Percentiles rank a stretch among this genome's conserved stretches.
Evolutionary conservation across 768 basidiomycete species (phyloP).

Genomic region (Auricularia sp.): DNA sequence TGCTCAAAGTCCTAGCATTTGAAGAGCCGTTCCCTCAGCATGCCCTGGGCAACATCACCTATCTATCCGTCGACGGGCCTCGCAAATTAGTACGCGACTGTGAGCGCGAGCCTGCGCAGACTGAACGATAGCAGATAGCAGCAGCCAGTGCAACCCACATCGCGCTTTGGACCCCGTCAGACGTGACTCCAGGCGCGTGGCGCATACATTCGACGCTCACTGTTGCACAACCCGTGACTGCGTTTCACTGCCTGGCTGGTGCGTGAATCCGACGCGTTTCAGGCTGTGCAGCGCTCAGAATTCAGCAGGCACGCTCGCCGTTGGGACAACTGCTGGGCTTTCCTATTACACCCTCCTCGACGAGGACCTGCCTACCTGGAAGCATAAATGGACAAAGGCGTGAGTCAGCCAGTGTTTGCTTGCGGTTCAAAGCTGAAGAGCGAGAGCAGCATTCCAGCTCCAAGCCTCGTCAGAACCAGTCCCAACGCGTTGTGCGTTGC

Average conservation of each 20-base stretch:
- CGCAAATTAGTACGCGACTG: slow-evolving; percentile 52
- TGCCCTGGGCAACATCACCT: slow-evolving; percentile 40
- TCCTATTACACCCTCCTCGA: slow-evolving; percentile 72
- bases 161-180: slow-evolving; percentile 73
- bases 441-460: not conserved
- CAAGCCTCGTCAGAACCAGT: slow-evolving; percentile 7
- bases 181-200: slow-evolving; percentile 54
- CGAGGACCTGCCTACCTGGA: slow-evolving; percentile 78
- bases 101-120: not conserved
- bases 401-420: slow-evolving; percentile 23
- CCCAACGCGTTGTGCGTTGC: slow-evolving; percentile 30
- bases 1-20: slow-evolving; percentile 65
- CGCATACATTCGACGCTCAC: slow-evolving; percentile 71
- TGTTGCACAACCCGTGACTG: slow-evolving; percentile 49
- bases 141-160: slow-evolving; percentile 59
- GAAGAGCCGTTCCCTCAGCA: slow-evolving; percentile 72
- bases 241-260: slow-evolving; percentile 73
- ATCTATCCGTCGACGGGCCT: slow-evolving; percentile 61
- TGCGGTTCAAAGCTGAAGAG: not conserved
- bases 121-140: slow-evolving; percentile 43
- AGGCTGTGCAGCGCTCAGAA: not conserved
- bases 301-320: slow-evolving; percentile 56
- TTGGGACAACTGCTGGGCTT: slow-evolving; percentile 50
- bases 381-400: slow-evolving; percentile 63
- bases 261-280: slow-evolving; percentile 10